Evolutionary conservation across 176 grass and related monocot species (phyloP).

Genomic region (Carex kokanica): DNA sequence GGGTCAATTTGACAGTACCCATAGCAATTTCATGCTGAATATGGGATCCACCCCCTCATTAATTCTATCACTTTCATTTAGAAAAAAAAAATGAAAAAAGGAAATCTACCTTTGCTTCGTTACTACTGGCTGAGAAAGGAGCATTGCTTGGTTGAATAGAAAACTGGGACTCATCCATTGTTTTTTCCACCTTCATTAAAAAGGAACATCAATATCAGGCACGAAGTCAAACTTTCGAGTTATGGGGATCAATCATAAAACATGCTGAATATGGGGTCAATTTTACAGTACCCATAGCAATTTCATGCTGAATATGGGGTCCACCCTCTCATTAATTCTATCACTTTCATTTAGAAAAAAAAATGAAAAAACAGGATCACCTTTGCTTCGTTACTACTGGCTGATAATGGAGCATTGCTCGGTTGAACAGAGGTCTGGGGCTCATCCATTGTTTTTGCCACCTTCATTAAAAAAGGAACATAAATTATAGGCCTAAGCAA

Average conservation of each 20-base stretch:
- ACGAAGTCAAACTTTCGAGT: no score
- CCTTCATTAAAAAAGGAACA: slow-evolving; percentile 35
- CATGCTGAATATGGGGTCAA: no score
- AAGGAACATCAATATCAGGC: not conserved
- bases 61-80: not conserved
- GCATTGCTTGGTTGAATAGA: slow-evolving; percentile 32
- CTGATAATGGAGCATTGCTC: slow-evolving; percentile 27
- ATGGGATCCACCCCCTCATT: no score
- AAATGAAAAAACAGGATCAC: slow-evolving; percentile 33
- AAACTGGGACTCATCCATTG: slow-evolving; percentile 35
- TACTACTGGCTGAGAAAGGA: slow-evolving; percentile 22
- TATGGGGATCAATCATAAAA: no score
- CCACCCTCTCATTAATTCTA: not conserved
- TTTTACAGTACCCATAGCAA: no score
- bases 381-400: slow-evolving; percentile 27
- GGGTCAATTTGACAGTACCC: no score
- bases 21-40: no score
- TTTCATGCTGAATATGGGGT: no score
- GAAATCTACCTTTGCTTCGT: slow-evolving; percentile 40
- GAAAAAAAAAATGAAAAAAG: slow-evolving; percentile 14
- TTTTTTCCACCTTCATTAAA: slow-evolving; percentile 44
- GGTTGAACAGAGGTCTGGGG: slow-evolving; percentile 35
- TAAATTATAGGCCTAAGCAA: not conserved
- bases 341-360: not conserved
- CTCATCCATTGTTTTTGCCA: slow-evolving; percentile 39